Base-by-base conservation (phyloP, 805 yeast genomes). In the Zygoascus tannicola region DNA sequence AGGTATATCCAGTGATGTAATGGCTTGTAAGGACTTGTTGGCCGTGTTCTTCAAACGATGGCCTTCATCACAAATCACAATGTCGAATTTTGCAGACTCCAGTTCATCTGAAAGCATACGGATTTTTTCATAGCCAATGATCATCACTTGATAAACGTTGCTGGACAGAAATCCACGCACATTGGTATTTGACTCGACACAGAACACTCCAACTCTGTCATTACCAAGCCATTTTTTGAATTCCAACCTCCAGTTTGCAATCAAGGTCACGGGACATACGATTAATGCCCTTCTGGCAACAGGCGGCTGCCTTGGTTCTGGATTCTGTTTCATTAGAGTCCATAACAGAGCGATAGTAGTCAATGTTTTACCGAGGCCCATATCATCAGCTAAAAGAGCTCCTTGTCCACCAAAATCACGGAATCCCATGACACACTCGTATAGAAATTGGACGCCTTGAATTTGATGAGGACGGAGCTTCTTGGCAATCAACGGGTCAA, bases 401-500 rank as follows among this genome's bases (percentile, higher is more conserved):
- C 98, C 97, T 35, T 63, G 53, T 2, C 67, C 65, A 10, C 50
- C 40, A 18, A 63, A 63, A 3, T 70, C 71, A 21, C 73, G 65
- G 41, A 73, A 63, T 0, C 94, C 94, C 80, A 82, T 75, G 1
- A 88, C 73, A 53, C 95, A 85, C 45, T 83, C 81, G 57, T 85
- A 85, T 52, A 92, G 64, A 55, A 92, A 92, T 60, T 85, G 77
- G 35, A 90, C 96, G 50, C 98, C 98, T 40, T 90, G 94, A 3
- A 92, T 80, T 62, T 92, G 98, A 68, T 92, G 98, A 0, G 98
- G 98, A 51, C 98, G 75, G 38, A 92, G 68, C 35, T 85, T 80
- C 57, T 83, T 84, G 19, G 92, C 77, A 28, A 92, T 67, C 46
- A 73, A 74, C 0, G 98, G 64, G 35, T 61, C 80, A 70, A 52